Evolutionary conservation across 208 protist species (phyloP), one percentile per base, ranked within the genome.

Genomic region (Acanthamoeba triangularis): DNA sequence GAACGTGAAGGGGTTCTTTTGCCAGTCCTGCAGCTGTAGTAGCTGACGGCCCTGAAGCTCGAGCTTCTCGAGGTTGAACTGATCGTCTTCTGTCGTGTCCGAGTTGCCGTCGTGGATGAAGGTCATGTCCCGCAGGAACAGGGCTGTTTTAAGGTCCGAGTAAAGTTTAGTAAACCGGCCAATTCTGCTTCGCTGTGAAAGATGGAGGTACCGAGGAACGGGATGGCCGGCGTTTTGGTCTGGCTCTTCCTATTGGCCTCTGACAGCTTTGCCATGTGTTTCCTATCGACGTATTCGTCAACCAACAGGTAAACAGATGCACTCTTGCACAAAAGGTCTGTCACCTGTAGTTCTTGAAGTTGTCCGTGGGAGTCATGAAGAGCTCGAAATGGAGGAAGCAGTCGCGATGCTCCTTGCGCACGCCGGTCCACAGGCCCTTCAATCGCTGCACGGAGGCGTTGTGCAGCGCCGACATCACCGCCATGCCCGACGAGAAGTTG

Each of bases 51-150:
- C 69, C 69, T 82, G 74, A 6, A 82, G 33, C 74, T 82, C 74
- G 7, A 82, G 11, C 25, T 82, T 82, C 41, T 82, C 74, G 11
- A 82, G 49, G 74, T 82, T 82, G 16, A 82, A 5, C 25, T 54
- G 74, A 25, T 82, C 6, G 20, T 10, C 74, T 37, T 82, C 52
- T 0, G 74, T 44, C 41, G 41, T 82, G 74, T 54, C 74, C 0
- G 74, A 14, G 82, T 90, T 90, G 82, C 82, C 82, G n/a, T 90
- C 82, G 3, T 69, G 11, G 37, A 90, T 90, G 33, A 90, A 90
- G 0, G 82, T 65, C n/a, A 90, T 23, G 52, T 90, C 82, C 6
- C 82, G 52, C 54, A 90, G 33, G 30, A 90, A 44, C 7, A 90
- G 56, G 6, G 82, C 82, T 11, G 7, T 52, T 44, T 49, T 76